Evolutionary conservation across 2,329 filamentous ascomycete genomes (phyloP).

Genomic region (Colletotrichum chrysophilum): DNA sequence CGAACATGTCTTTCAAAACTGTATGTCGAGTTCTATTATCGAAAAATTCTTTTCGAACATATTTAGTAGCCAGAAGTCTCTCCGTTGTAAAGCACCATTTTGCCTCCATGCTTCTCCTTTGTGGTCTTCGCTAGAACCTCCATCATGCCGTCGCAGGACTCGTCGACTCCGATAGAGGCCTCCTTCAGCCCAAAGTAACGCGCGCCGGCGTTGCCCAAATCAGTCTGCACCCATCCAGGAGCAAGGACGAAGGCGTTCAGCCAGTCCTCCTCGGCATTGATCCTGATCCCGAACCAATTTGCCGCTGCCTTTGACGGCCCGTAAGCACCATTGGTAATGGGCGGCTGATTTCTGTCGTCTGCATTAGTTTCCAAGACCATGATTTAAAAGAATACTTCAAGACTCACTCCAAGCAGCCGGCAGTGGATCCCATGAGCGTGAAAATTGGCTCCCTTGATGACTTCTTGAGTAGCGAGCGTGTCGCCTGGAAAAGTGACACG

Average conservation of each 20-base stretch:
- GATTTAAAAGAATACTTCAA: too few species aligned
- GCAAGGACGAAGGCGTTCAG: background rate
- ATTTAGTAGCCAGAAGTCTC: background rate
- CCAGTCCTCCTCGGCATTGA: slow-evolving; percentile 10
- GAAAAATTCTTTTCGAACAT: too few species aligned
- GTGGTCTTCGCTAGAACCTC: background rate
- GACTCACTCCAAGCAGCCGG: background rate
- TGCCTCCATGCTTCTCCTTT: slow-evolving; percentile 28
- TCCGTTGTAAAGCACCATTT: slow-evolving; percentile 23
- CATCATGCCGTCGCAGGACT: slow-evolving; percentile 11
- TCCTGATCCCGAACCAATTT: background rate
- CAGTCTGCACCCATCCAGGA: slow-evolving; percentile 1
- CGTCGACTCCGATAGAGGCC: background rate
- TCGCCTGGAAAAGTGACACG: slow-evolving; percentile 26
- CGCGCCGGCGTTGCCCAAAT: slow-evolving; percentile 1
- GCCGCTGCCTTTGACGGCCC: background rate
- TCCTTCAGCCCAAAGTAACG: background rate
- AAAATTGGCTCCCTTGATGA: background rate
- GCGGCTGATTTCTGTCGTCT: background rate
- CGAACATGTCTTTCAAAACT: background rate
- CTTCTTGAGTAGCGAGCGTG: slow-evolving; percentile 29
- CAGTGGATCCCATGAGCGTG: background rate
- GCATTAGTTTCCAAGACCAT: background rate
- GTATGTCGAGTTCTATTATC: background rate
- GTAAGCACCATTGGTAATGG: background rate